Evolutionary conservation across 179 eudicot genomes (phyloP), one percentile per base, ranked within the genome.

Genomic region (Silene vulgaris): DNA sequence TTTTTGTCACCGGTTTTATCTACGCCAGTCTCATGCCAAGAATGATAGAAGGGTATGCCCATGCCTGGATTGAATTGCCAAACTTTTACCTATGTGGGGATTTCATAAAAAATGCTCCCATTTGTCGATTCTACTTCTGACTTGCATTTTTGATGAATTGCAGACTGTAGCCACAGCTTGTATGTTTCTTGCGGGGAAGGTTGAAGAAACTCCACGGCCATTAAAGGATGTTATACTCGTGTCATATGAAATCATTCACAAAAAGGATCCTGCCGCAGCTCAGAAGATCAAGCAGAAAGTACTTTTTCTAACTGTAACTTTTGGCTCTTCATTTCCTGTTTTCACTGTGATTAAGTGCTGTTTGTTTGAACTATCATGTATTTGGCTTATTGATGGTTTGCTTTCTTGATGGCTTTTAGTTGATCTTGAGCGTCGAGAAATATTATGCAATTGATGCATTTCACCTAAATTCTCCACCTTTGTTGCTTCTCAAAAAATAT

Each of bases 171-270:
- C 97, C 71, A 94, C 97, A 28, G 96, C 90, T 12, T 94, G 98
- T 69, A 94, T 94, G 98, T 94, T 94, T 84, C 98, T 94, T 64
- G 98, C 96, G 35, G 97, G 98, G 63, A 94, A 94, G 85, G 98
- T 92, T 78, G 98, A 94, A 88, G 98, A 94, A 86, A 94, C 97
- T 74, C 98, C 97, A 74, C 96, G 96, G 17, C 94, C 94, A 8
- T 84, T 94, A 76, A 92, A 89, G 83, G 96, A 94, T 87, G 97
- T 94, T 67, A 92, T 94, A 64, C 80, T 92, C 54, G 97, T 94
- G 76, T 90, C 98, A 8, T 92, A 90, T 82, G 97, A 94, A 77
- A 90, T 94, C 71, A 90, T 87, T 69, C 86, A 94, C 75, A 94
- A 94, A 80, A 92, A 92, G 86, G 96, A 94, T 87, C 85, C 94